Evolutionary conservation across 1,284 basidiomycete genomes (phyloP).

Genomic region (Abortiporus biennis): DNA sequence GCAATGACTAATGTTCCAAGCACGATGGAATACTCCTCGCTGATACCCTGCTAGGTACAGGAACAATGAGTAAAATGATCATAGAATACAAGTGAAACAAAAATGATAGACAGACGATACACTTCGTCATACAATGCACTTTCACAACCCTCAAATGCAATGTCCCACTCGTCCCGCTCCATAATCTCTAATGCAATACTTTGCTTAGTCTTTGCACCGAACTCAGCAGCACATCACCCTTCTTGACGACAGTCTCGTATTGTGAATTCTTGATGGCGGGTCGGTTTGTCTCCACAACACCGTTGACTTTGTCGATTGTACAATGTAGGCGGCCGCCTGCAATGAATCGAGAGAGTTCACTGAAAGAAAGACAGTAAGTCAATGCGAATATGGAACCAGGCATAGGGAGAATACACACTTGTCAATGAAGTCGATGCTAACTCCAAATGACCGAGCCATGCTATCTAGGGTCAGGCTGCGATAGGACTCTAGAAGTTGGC

Average conservation of each 20-base stretch:
- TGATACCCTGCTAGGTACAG: too few species aligned
- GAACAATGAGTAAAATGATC: too few species aligned
- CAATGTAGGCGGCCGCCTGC: conserved; percentile 85
- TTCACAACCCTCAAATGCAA: too few species aligned
- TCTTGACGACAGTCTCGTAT: conserved; percentile 86
- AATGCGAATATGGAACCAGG: background rate
- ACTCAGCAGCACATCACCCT: conserved; percentile 86
- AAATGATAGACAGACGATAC: too few species aligned
- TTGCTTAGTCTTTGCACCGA: conserved; percentile 71
- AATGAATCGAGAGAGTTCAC: conserved; percentile 92
- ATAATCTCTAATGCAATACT: conserved; percentile 68
- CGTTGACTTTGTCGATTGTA: conserved; percentile 92
- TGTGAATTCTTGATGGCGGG: conserved; percentile 83
- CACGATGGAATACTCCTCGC: too few species aligned
- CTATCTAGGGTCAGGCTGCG: conserved; percentile 86
- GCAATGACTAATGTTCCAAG: too few species aligned
- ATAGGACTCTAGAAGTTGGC: conserved; percentile 90
- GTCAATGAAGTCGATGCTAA: conserved; percentile 86
- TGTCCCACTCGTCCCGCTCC: too few species aligned
- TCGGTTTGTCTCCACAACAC: conserved; percentile 92
- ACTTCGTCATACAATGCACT: too few species aligned
- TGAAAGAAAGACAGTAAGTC: conserved; percentile 22
- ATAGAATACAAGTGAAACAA: too few species aligned
- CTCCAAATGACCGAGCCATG: conserved; percentile 86
- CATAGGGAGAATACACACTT: conserved; percentile 40